phyloP scores from a whole-genome alignment of 805 yeast genomes.

The Wickerhamomyces strasburgensis region DNA sequence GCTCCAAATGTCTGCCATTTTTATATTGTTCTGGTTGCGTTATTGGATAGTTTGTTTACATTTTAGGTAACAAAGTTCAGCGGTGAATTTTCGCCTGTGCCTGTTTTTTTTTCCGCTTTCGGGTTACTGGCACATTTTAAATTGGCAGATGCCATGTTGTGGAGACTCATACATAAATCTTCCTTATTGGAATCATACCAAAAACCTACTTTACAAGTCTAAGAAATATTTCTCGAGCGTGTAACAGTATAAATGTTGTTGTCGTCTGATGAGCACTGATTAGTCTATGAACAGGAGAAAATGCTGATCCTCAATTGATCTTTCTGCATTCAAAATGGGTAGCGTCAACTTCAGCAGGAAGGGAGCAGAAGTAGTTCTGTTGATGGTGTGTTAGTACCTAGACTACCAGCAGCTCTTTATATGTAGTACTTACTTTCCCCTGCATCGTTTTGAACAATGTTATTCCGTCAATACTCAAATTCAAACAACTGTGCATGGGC shows the following conservation, averaged over 20 bases:
- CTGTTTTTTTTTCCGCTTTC: background rate
- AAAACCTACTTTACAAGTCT: slow-evolving; percentile 2
- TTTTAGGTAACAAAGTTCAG: too few species aligned
- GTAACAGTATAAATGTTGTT: too few species aligned
- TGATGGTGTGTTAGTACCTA: slow-evolving; percentile 5
- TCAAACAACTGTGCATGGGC: slow-evolving; percentile 34
- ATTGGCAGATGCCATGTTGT: too few species aligned
- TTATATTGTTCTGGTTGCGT: too few species aligned
- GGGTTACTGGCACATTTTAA: background rate
- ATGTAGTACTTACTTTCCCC: slow-evolving; percentile 25
- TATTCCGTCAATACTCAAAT: slow-evolving; percentile 35
- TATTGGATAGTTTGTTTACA: too few species aligned
- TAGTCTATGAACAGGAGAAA: background rate
- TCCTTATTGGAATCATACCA: background rate
- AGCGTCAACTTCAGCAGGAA: slow-evolving; percentile 43
- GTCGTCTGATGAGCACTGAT: too few species aligned
- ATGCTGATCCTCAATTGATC: slow-evolving; percentile 17
- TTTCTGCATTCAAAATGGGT: slow-evolving; percentile 50
- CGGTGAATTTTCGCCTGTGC: too few species aligned
- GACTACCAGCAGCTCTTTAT: background rate
- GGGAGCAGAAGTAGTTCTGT: slow-evolving; percentile 44
- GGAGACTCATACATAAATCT: background rate
- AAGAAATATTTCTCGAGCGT: too few species aligned
- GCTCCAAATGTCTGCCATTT: background rate
- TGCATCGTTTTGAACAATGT: slow-evolving; percentile 46